phyloP scores from a whole-genome alignment of 176 grass and related monocot species.

The Zea mays region DNA sequence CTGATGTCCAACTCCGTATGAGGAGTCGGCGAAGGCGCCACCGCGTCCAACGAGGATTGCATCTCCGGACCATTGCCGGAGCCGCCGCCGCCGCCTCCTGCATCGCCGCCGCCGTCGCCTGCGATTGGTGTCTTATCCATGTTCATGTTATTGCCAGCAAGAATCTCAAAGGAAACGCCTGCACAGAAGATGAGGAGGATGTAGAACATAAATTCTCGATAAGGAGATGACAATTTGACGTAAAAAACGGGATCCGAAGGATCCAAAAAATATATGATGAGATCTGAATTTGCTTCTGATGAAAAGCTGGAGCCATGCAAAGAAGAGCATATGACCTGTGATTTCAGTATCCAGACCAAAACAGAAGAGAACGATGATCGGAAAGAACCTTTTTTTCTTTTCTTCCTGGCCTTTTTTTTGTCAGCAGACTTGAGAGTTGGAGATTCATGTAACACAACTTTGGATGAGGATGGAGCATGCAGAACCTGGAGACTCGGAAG shows the following conservation, averaged over 20 bases:
- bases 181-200: neutral
- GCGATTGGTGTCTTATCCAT: conserved; percentile 13
- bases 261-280: neutral
- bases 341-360: conserved; percentile 17
- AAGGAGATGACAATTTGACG: neutral
- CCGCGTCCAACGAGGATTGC: neutral
- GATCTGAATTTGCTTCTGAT: neutral
- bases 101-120: neutral
- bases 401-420: neutral
- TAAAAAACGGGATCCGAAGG: neutral
- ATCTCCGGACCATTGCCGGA: conserved; percentile 1
- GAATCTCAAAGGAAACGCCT: conserved; percentile 2
- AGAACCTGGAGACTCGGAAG: neutral
- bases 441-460: conserved; percentile 8
- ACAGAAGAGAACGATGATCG: neutral
- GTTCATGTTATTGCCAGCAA: conserved; percentile 14
- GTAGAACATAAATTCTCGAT: neutral
- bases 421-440: neutral
- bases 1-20: conserved; percentile 48
- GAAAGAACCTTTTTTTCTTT: neutral
- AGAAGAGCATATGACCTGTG: neutral
- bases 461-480: neutral
- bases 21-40: neutral
- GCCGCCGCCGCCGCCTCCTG: neutral
- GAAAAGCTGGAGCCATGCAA: neutral